Percentiles rank a stretch among this genome's conserved stretches.
These are phyloP conservation scores for Staphylotrichum tortipilum DNA, from an alignment of 495 filamentous ascomycete species.

Conservation along the genomic window DNA sequence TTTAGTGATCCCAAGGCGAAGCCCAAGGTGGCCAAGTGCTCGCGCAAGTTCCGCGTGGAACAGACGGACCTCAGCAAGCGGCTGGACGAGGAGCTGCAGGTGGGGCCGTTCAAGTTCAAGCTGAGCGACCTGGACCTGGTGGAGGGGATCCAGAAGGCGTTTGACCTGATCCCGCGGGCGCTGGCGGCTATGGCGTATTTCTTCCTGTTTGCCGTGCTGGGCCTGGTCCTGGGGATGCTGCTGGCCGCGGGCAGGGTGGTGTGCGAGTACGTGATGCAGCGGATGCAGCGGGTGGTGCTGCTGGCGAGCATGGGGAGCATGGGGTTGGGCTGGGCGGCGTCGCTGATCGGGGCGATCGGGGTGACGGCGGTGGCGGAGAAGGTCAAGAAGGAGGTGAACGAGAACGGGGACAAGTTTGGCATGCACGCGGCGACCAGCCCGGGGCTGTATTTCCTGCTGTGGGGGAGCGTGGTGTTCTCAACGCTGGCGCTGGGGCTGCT, in stretches of 20 bases:
- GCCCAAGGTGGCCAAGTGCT: slow-evolving; percentile 55
- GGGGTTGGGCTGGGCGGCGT: slow-evolving; percentile 10
- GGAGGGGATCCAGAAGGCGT: slow-evolving; percentile 47
- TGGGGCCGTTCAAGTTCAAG: slow-evolving; percentile 39
- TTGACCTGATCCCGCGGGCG: slow-evolving; percentile 42
- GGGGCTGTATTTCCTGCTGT: slow-evolving; percentile 42
- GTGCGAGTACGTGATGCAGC: background rate
- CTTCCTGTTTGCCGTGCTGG: slow-evolving; percentile 47
- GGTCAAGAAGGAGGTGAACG: slow-evolving; percentile 27
- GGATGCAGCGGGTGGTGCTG: background rate
- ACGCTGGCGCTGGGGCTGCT: background rate
- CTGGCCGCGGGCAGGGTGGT: slow-evolving; percentile 20
- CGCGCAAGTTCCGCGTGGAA: slow-evolving; percentile 42
- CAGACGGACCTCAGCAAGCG: slow-evolving; percentile 50
- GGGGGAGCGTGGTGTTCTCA: slow-evolving; percentile 7
- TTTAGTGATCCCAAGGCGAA: slow-evolving; percentile 33
- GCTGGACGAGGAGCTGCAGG: slow-evolving; percentile 44
- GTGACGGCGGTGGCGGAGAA: slow-evolving; percentile 25
- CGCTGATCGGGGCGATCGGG: slow-evolving; percentile 21
- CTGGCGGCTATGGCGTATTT: slow-evolving; percentile 51
- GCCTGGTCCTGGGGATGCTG: slow-evolving; percentile 30
- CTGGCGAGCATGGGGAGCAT: background rate
- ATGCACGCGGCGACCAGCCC: slow-evolving; percentile 54
- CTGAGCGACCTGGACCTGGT: slow-evolving; percentile 53
- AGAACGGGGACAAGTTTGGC: slow-evolving; percentile 27